Base-by-base conservation (phyloP, 257 asterid species). In the Rehmannia glutinosa region DNA sequence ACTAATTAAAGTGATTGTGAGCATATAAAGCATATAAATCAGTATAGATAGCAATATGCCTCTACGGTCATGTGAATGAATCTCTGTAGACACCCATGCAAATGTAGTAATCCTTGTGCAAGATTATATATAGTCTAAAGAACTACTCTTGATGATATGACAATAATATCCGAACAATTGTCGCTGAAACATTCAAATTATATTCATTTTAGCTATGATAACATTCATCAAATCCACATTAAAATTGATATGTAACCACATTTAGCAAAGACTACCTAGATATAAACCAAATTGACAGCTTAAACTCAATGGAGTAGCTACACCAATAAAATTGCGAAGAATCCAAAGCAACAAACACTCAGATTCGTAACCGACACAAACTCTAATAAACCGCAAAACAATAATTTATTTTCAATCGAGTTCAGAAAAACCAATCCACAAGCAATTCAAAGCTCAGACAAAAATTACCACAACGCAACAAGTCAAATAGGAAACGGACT, bases 401-500 rank as follows among this genome's bases (percentile, higher is more conserved):
- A 11, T 21, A 36, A 1, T 12, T 39, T n/a, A n/a, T n/a, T n/a
- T 50, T 17, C 66, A 53, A 25, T 17, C 21, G 13, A 35, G 24
- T 21, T 24, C 17, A 10, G 17, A 13, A 32, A 47, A 27, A 20
- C n/a, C 35, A 24, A 49, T 33, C 53, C 9, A 20, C 32, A 36
- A 4, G 15, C 67, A 70, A 15, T 56, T 42, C 58, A 25, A 64
- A 43, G 39, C 8, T 27, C 13, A 5, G 36, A 78, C 6, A 20
- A 13, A 70, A 32, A 62, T 6, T 35, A 52, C 41, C 17, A 43
- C 11, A 60, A 13, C n/a, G 23, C 58, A 49, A 20, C n/a, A 17
- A 10, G 41, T 24, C 19, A 58, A 63, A 2, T 6, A 15, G 61
- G 12, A 47, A 71, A 81, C 98, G 74, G 23, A 91, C 97, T 72